phyloP scores from a whole-genome alignment of 768 basidiomycete genomes.

The Rhizopogon vesiculosus region DNA sequence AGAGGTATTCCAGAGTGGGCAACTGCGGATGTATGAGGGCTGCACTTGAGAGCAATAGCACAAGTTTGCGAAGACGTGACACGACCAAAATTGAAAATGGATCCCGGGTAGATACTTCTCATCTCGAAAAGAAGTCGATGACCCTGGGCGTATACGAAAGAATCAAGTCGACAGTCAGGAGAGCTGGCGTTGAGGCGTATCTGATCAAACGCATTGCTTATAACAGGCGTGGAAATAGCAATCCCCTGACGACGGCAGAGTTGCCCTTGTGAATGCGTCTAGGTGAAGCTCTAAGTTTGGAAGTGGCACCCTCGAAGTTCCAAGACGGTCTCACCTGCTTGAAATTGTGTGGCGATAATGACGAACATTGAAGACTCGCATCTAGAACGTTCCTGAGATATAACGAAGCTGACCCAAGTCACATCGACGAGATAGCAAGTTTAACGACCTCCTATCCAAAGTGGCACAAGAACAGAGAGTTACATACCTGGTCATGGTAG shows the following conservation, averaged over 20 bases:
- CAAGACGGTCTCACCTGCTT: neutral
- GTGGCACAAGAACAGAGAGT: slow-evolving; percentile 5
- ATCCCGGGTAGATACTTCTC: slow-evolving; percentile 28
- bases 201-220: slow-evolving; percentile 31
- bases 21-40: slow-evolving; percentile 22
- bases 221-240: slow-evolving; percentile 25
- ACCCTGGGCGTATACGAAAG: slow-evolving; percentile 31
- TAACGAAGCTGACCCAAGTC: slow-evolving; percentile 24
- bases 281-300: slow-evolving; percentile 29
- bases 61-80: slow-evolving; percentile 24
- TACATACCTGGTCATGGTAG: slow-evolving; percentile 13
- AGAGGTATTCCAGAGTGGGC: slow-evolving; percentile 28
- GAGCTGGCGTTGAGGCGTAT: slow-evolving; percentile 23
- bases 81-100: slow-evolving; percentile 17
- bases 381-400: slow-evolving; percentile 27
- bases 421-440: neutral
- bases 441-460: slow-evolving; percentile 1
- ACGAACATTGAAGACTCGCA: slow-evolving; percentile 29
- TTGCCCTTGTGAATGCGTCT: slow-evolving; percentile 21
- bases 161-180: slow-evolving; percentile 23
- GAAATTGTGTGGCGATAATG: slow-evolving; percentile 14
- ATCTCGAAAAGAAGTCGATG: slow-evolving; percentile 33
- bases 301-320: slow-evolving; percentile 33
- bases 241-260: slow-evolving; percentile 32
- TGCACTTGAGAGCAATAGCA: slow-evolving; percentile 29